Base-by-base conservation (phyloP, 2,329 filamentous ascomycete species). In the Colletotrichum karsti region DNA sequence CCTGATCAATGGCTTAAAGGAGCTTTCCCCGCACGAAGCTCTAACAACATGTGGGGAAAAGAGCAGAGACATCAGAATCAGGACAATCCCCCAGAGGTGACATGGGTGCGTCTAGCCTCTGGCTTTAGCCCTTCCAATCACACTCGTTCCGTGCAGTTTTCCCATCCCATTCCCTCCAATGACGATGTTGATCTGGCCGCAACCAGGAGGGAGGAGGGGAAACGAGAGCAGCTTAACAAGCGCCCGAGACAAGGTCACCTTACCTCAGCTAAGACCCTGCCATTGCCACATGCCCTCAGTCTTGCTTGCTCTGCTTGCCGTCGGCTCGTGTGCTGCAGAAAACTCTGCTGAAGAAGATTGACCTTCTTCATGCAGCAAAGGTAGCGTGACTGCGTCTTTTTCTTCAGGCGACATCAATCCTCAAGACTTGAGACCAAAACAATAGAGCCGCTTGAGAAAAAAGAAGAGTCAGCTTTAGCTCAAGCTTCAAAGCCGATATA, bases 1-100 rank as follows among this genome's bases (percentile, higher is more conserved):
- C 28, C 28, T 28, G 50, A 39, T 20, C 51, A 51, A 41, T 35
- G 28, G 15, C 26, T 42, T 44, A 42, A 18, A 35, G 55, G n/a
- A 58, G 53, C 44, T 59, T 64, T 58, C 64, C 64, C 64, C 64
- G 64, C 64, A 67, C 53, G 53, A 59, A 67, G 64, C 64, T 64
- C 60, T 59, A 60, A 28, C 64, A 59, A 54, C 60, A 48, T 64
- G 60, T 67, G 64, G 64, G 64, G 64, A 39, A 53, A 3, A 7
- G 30, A 33, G 60, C 24, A 51, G 35, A 46, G 37, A 48, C 44
- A 22, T 12, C 46, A 20, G 12, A 24, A 50, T 48, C 44, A 59
- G 41, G 54, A 44, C 37, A 42, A 20, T 39, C 30, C 42, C 37
- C 24, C 42, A 26, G 22, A 22, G 42, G 20, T 42, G 61, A 35